Evolutionary conservation across 1,284 basidiomycete species (phyloP).

Genomic region (Irpex lacteus): DNA sequence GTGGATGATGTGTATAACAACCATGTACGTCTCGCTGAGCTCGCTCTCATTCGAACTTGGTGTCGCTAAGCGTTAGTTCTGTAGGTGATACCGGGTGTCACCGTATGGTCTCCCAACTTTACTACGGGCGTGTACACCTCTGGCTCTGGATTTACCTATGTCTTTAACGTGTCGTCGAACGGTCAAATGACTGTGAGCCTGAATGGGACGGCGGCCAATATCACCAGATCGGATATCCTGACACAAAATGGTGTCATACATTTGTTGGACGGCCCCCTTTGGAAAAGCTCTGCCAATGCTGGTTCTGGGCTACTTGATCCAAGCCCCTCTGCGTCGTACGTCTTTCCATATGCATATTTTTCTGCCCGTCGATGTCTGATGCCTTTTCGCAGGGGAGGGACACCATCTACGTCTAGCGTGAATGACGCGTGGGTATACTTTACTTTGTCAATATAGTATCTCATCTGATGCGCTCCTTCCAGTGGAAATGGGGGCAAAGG

Average conservation of each 20-base stretch:
- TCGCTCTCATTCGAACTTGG: background rate
- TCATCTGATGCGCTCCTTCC: background rate
- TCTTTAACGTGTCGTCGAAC: background rate
- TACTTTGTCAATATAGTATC: background rate
- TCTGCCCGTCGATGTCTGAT: background rate
- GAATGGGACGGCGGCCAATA: slow-evolving; percentile 8
- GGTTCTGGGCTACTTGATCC: background rate
- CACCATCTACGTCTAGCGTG: background rate
- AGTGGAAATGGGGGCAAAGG: background rate
- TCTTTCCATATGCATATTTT: background rate
- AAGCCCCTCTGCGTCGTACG: background rate
- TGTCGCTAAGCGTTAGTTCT: background rate
- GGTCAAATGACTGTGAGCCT: slow-evolving; percentile 1
- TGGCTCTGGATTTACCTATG: slow-evolving; percentile 4
- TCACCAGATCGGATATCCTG: slow-evolving; percentile 7
- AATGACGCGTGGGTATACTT: background rate
- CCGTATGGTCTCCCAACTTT: slow-evolving; percentile 8
- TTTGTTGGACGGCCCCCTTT: slow-evolving; percentile 6
- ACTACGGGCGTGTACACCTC: slow-evolving; percentile 1
- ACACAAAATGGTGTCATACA: slow-evolving; percentile 10
- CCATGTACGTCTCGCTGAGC: background rate
- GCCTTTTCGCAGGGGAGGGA: too few relatives aligned
- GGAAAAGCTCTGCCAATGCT: background rate
- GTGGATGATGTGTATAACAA: background rate
- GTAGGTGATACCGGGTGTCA: slow-evolving; percentile 7